A percentile compares a stretch with the other conserved stretches of the same genome.
Conservation (phyloP, 208 protist species). For the Leptomonas pyrrhocoris region DNA sequence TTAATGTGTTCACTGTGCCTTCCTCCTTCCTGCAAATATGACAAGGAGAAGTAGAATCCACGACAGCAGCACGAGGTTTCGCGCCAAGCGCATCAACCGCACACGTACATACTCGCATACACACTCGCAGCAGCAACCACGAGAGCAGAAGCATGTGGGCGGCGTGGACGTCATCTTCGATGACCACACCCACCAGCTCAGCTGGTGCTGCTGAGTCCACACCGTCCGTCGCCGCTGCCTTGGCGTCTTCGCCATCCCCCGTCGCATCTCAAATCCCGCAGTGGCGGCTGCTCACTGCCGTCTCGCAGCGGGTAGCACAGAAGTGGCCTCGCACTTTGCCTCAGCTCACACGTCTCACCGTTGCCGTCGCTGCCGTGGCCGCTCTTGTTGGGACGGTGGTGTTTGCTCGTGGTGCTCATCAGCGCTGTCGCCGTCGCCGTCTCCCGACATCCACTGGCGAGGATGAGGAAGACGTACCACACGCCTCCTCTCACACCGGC, state of each 20-base stretch:
- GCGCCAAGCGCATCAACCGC: not conserved
- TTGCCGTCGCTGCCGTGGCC: not conserved
- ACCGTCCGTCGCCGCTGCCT: not conserved
- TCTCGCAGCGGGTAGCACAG: constrained; percentile 1
- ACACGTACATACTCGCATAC: not conserved
- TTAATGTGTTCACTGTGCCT: no score
- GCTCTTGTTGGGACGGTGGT: not conserved
- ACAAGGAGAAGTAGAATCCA: no score
- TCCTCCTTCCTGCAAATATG: no score
- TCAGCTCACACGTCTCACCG: not conserved
- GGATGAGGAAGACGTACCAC: not conserved
- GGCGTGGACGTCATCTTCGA: constrained; percentile 15
- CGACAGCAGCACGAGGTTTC: no score
- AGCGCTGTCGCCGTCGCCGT: not conserved
- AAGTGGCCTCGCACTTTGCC: not conserved
- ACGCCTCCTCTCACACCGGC: no score
- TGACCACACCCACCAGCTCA: not conserved
- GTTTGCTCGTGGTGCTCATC: not conserved
- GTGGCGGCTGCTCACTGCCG: constrained; percentile 7
- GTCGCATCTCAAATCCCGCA: constrained; percentile 7
- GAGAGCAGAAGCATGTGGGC: constrained; percentile 24
- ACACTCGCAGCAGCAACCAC: not conserved
- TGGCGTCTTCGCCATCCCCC: constrained; percentile 2
- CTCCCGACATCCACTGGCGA: not conserved
- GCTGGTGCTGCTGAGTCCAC: not conserved